Evolutionary conservation across 768 basidiomycete genomes (phyloP).

Genomic region (Chalciporus sphaerocephalus): DNA sequence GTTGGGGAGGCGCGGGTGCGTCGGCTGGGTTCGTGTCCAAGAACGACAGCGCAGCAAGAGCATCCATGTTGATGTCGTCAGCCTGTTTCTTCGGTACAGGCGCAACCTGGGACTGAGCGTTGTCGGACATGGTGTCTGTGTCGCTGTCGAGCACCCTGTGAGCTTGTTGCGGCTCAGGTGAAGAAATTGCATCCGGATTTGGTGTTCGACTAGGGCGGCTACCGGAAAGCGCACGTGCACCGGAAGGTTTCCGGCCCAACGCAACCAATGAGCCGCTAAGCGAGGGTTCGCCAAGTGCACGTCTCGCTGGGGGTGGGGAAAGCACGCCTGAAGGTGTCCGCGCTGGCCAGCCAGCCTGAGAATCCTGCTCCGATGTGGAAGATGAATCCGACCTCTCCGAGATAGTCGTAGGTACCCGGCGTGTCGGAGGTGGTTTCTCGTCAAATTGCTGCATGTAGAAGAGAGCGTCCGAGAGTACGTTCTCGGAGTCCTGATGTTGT

Average conservation of each 20-base stretch:
- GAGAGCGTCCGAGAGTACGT: slow-evolving; percentile 52
- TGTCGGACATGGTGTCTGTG: slow-evolving; percentile 33
- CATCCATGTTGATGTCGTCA: slow-evolving; percentile 62
- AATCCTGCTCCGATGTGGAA: slow-evolving; percentile 30
- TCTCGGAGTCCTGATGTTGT: slow-evolving; percentile 26
- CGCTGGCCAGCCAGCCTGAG: slow-evolving; percentile 14
- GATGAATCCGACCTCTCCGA: slow-evolving; percentile 39
- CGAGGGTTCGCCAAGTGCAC: slow-evolving; percentile 29
- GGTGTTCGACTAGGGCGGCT: slow-evolving; percentile 34
- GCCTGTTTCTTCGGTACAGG: slow-evolving; percentile 14
- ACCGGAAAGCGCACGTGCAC: slow-evolving; percentile 65
- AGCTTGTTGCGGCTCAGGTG: slow-evolving; percentile 32
- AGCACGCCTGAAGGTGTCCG: slow-evolving; percentile 21
- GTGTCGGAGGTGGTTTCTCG: slow-evolving; percentile 26
- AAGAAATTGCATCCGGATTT: slow-evolving; percentile 37
- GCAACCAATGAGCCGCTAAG: slow-evolving; percentile 35
- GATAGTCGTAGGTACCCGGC: slow-evolving; percentile 44
- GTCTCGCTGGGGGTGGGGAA: slow-evolving; percentile 19
- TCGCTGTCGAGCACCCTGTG: slow-evolving; percentile 27
- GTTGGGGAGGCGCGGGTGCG: slow-evolving; percentile 19
- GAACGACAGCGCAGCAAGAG: slow-evolving; percentile 74
- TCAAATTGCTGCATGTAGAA: slow-evolving; percentile 66
- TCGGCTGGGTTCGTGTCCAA: slow-evolving; percentile 43
- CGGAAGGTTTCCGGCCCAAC: slow-evolving; percentile 69
- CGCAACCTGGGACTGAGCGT: slow-evolving; percentile 4